Base-by-base conservation (phyloP, 163 green algal genomes). In the Scenedesmus sp. region DNA sequence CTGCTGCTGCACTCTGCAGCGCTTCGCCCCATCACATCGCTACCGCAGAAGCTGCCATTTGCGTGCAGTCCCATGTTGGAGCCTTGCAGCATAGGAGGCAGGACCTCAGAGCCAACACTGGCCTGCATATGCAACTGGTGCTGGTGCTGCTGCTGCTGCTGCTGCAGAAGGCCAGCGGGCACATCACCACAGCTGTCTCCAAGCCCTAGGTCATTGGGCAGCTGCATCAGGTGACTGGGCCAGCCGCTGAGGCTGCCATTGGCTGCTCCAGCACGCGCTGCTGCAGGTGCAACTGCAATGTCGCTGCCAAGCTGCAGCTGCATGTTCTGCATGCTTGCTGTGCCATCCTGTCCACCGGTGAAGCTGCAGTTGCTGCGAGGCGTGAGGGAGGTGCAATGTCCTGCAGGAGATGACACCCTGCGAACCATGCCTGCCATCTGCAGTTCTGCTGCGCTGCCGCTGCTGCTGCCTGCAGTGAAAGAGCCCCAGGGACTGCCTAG, bases 401-500 rank as follows among this genome's bases (percentile, higher is more conserved):
- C 57, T 57, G 57, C 57, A 88, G 83, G 83, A n/a, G 83, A 88
- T n/a, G 83, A 88, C 57, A 88, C 83, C 46, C 83, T 64, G 16
- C 83, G 83, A 23, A 74, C 83, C 66, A 57, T 66, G 8, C 54
- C 57, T 15, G 70, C 23, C 70, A 46, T 13, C 6, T 79, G 46
- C 77, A 62, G 10, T 10, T 46, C n/a, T 23, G n/a, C 57, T 60
- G 83, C 57, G 13, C 54, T 66, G 10, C 52, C 12, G 54, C 10
- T 56, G 20, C 57, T 77, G 83, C 54, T 88, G n/a, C 83, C 57
- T 88, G 83, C 34, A 16, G 70, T 91, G 77, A 91, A 76, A 6
- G 73, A 86, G 18, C 87, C 87, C 87, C 87, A 91, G 18, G 87
- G 87, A 20, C 87, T 91, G 70, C 70, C 12, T 3, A 85, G 15